Percentiles rank a stretch among this genome's conserved stretches.
Evolutionary conservation across 1,284 basidiomycete genomes (phyloP).

Genomic region (Cutaneotrichosporon daszewskae): DNA sequence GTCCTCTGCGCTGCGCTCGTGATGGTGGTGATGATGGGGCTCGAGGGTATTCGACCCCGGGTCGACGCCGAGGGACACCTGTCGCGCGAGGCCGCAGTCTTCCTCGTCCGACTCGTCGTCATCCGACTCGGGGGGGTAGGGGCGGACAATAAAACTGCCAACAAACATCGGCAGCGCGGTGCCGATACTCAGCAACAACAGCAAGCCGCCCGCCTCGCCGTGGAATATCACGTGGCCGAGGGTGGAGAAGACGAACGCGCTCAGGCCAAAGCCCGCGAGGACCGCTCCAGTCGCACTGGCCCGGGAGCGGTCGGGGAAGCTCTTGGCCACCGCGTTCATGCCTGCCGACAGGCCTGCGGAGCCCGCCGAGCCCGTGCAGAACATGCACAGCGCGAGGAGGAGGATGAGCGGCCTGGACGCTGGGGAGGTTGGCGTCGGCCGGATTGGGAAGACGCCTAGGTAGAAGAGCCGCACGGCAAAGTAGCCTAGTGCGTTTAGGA

Average conservation of each 20-base stretch:
- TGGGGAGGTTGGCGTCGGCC: constrained; percentile 12
- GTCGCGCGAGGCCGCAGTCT: constrained; percentile 7
- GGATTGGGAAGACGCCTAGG: constrained; percentile 43
- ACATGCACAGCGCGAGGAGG: constrained; percentile 37
- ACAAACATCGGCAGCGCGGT: constrained; percentile 64
- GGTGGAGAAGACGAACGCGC: constrained; percentile 70
- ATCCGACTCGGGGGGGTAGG: constrained; percentile 51
- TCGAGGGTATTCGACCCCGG: not conserved
- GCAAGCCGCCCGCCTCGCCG: constrained; percentile 63
- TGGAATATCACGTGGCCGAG: constrained; percentile 62
- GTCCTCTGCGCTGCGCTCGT: not conserved
- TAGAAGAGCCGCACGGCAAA: constrained; percentile 61
- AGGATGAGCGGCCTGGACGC: constrained; percentile 25
- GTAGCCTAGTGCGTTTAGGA: constrained; percentile 60
- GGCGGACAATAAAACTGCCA: constrained; percentile 59
- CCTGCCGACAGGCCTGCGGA: constrained; percentile 40
- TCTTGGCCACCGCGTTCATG: constrained; percentile 47
- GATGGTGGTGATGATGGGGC: not conserved
- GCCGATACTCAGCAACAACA: constrained; percentile 64
- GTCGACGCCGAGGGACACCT: constrained; percentile 5
- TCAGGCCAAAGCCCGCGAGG: constrained; percentile 74
- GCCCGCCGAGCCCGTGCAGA: constrained; percentile 42
- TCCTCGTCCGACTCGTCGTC: constrained; percentile 17
- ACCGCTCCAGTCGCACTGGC: constrained; percentile 68
- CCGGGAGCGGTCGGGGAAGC: constrained; percentile 48